phyloP scores from a whole-genome alignment of 192 early-diverging fungal genomes.

The Podila minutissima region DNA sequence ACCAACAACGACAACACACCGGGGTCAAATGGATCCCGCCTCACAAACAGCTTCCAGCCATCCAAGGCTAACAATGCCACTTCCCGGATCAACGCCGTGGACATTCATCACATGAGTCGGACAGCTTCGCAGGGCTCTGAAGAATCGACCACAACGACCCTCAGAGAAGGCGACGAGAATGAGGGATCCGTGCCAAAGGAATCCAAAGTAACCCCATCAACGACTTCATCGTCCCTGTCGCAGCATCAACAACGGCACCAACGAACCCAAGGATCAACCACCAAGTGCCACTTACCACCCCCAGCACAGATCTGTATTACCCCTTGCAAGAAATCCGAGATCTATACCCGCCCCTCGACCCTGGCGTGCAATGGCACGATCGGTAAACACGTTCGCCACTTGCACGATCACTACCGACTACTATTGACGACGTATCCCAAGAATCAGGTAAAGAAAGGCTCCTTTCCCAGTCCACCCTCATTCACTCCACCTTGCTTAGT shows the following conservation, averaged over 20 bases:
- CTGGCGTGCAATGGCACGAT: constrained; percentile 57
- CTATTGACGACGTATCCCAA: constrained; percentile 34
- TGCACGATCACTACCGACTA: constrained; percentile 58
- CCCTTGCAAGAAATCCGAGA: constrained; percentile 37
- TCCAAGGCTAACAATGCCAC: neutral
- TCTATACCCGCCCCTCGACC: constrained; percentile 46
- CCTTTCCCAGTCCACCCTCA: neutral
- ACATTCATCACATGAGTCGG: constrained; percentile 27
- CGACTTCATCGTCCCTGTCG: neutral
- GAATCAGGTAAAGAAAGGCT: constrained; percentile 13
- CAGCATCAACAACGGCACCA: neutral
- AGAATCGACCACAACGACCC: neutral
- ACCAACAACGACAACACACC: neutral
- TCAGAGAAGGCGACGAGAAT: neutral
- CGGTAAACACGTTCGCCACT: constrained; percentile 62
- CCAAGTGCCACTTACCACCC: neutral
- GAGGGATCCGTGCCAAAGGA: neutral
- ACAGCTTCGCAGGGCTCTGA: constrained; percentile 15
- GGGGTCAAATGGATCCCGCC: neutral
- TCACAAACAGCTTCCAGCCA: neutral
- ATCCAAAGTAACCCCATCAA: neutral
- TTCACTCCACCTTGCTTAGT: too few species aligned
- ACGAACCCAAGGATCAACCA: neutral
- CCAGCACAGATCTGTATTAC: constrained; percentile 2
- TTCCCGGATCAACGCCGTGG: neutral